These are phyloP conservation scores for Wallacemonas sp. DNA, from an alignment of 208 protist species.

Conservation along the genomic window DNA sequence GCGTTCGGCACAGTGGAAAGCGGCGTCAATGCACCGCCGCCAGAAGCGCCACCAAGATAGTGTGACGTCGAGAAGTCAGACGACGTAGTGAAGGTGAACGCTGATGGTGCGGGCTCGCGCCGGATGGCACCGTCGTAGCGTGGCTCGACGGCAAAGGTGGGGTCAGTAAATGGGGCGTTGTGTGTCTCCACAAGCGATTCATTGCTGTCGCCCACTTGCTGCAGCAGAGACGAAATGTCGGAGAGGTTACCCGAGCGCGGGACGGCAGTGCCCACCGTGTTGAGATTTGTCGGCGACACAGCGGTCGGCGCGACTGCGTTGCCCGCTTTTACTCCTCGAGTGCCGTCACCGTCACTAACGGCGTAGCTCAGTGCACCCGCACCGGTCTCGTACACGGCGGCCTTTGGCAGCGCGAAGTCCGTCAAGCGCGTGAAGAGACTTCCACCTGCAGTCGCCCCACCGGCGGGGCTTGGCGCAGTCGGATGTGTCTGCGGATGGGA, in stretches of 20 bases:
- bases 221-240: slow-evolving; percentile 1
- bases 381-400: not conserved
- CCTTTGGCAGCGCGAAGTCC: not conserved
- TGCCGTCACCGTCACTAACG: slow-evolving; percentile 3
- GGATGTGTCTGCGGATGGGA: not conserved
- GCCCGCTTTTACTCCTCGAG: too few species aligned
- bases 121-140: not conserved
- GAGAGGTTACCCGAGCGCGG: not conserved
- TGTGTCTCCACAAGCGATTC: not conserved
- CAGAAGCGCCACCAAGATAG: not conserved
- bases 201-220: not conserved
- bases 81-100: slow-evolving; percentile 9
- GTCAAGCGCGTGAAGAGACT: not conserved
- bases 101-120: not conserved
- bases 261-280: not conserved
- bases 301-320: not conserved
- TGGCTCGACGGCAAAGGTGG: not conserved
- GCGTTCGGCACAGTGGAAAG: slow-evolving; percentile 4
- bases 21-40: not conserved
- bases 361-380: slow-evolving; percentile 5
- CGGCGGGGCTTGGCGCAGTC: not conserved
- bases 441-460: too few species aligned
- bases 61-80: not conserved
- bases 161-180: not conserved
- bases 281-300: not conserved